These are phyloP conservation scores for Venturiaceae sp. DNA, from an alignment of 2,329 filamentous ascomycete genomes.

Conservation along the genomic window DNA sequence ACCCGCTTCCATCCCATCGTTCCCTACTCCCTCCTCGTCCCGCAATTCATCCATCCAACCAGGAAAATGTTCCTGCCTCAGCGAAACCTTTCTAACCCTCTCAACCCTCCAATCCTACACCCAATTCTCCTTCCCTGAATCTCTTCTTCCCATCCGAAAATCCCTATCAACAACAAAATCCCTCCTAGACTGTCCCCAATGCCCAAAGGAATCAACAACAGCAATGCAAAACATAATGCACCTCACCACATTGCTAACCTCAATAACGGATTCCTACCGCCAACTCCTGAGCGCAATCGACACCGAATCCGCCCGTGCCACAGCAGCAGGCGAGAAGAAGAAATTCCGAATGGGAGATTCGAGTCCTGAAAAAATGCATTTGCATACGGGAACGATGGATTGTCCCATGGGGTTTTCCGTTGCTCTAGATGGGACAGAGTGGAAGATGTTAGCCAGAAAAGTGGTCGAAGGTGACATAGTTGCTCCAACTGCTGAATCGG, in stretches of 20 bases:
- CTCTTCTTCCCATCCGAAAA: conserved; percentile 29
- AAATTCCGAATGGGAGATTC: conserved; percentile 33
- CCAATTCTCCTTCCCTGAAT: conserved; percentile 30
- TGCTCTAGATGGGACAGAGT: conserved; percentile 33
- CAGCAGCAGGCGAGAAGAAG: conserved; percentile 24
- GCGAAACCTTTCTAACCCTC: conserved; percentile 34
- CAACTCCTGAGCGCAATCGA: conserved; percentile 31
- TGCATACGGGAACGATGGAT: conserved; percentile 31
- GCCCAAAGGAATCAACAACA: conserved; percentile 30
- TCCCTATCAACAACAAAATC: conserved; percentile 29
- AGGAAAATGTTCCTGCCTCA: conserved; percentile 31
- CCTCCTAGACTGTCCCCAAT: conserved; percentile 31
- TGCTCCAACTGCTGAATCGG: conserved; percentile 15
- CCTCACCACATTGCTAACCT: conserved; percentile 30
- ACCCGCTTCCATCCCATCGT: conserved; percentile 9
- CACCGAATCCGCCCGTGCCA: conserved; percentile 24
- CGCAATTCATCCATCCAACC: conserved; percentile 3
- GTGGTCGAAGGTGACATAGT: conserved; percentile 34
- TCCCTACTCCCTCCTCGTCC: conserved; percentile 10
- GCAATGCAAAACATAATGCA: conserved; percentile 36
- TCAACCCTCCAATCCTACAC: conserved; percentile 29
- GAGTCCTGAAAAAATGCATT: conserved; percentile 23
- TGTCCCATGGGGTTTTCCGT: conserved; percentile 36
- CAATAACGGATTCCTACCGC: conserved; percentile 30
- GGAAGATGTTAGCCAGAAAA: conserved; percentile 32